A percentile compares a stretch with the other conserved stretches of the same genome.
Evolutionary conservation across 2,329 filamentous ascomycete species (phyloP).

Genomic region (Coniochaeta sp.): DNA sequence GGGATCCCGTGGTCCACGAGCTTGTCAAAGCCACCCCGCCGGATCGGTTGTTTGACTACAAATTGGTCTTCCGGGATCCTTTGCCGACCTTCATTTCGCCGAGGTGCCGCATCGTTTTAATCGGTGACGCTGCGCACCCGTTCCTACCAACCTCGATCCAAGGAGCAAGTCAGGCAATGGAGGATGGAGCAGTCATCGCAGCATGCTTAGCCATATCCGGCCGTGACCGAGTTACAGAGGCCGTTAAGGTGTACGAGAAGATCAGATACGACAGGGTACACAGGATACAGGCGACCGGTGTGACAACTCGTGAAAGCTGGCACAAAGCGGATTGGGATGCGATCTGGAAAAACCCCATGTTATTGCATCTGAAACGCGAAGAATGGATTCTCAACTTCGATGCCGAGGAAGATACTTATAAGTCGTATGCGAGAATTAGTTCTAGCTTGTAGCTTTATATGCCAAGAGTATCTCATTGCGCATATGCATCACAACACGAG

Average conservation of each 20-base stretch:
- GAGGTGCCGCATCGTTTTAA: conserved; percentile 28
- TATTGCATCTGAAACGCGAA: conserved; percentile 35
- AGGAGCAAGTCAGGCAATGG: conserved; percentile 37
- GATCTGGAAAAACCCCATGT: conserved; percentile 34
- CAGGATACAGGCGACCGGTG: conserved; percentile 34
- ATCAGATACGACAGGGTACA: conserved; percentile 34
- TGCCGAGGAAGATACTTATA: conserved; percentile 36
- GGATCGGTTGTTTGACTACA: conserved; percentile 27
- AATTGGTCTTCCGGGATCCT: conserved; percentile 29
- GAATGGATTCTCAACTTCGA: conserved; percentile 42
- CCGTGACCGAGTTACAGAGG: conserved; percentile 3
- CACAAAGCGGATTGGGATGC: conserved; percentile 39
- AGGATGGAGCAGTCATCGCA: conserved; percentile 37
- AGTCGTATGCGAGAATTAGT: conserved; percentile 18
- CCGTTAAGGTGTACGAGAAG: conserved; percentile 27
- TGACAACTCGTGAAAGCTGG: conserved; percentile 38
- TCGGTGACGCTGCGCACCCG: conserved; percentile 40
- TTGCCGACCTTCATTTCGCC: conserved; percentile 30
- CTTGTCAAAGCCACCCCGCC: conserved; percentile 33
- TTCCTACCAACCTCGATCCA: conserved; percentile 37
- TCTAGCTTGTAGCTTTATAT: background rate
- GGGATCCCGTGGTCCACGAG: conserved; percentile 36
- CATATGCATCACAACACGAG: too few species aligned
- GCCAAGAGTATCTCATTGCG: background rate
- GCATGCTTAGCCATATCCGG: conserved; percentile 24